Evolutionary conservation across 202 grass and related monocot species (phyloP).

Genomic region (Panicum hallii): DNA sequence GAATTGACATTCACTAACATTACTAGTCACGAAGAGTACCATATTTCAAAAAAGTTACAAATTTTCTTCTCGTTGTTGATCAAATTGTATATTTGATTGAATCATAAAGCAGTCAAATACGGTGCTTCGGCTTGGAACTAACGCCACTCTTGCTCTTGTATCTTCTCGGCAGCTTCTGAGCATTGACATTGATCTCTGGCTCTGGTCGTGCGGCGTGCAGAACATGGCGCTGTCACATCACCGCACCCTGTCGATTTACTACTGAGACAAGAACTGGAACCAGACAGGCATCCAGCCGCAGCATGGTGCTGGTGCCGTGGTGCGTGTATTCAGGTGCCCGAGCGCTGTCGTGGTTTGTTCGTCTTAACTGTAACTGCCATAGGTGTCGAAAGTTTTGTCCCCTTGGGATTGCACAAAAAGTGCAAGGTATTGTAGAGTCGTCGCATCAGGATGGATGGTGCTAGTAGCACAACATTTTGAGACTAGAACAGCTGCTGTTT

Average conservation of each 20-base stretch:
- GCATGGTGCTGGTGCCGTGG: not conserved
- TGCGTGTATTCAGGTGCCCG: slow-evolving; percentile 3
- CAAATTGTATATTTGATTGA: not conserved
- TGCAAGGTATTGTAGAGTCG: slow-evolving; percentile 29
- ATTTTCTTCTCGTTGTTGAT: not conserved
- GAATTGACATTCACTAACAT: not conserved
- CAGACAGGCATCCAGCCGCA: not conserved
- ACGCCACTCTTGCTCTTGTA: slow-evolving; percentile 30
- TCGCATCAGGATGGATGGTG: not conserved
- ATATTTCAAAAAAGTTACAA: not conserved
- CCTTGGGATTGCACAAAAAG: slow-evolving; percentile 31
- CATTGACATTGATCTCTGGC: slow-evolving; percentile 96
- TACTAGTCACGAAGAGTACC: not conserved
- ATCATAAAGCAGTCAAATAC: slow-evolving; percentile 38
- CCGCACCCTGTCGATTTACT: slow-evolving; percentile 96
- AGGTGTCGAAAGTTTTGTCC: slow-evolving; percentile 39
- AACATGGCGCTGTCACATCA: slow-evolving; percentile 82
- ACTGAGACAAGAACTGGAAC: slow-evolving; percentile 46
- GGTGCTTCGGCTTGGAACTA: slow-evolving; percentile 24
- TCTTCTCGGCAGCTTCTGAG: slow-evolving; percentile 79
- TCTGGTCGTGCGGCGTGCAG: slow-evolving; percentile 89
- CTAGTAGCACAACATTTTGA: not conserved
- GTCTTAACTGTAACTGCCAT: slow-evolving; percentile 3
- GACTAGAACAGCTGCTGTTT: not conserved
- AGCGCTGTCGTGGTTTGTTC: slow-evolving; percentile 33